Evolutionary conservation across 164 flowering plant genomes (phyloP).

Genomic region (Piper longum): DNA sequence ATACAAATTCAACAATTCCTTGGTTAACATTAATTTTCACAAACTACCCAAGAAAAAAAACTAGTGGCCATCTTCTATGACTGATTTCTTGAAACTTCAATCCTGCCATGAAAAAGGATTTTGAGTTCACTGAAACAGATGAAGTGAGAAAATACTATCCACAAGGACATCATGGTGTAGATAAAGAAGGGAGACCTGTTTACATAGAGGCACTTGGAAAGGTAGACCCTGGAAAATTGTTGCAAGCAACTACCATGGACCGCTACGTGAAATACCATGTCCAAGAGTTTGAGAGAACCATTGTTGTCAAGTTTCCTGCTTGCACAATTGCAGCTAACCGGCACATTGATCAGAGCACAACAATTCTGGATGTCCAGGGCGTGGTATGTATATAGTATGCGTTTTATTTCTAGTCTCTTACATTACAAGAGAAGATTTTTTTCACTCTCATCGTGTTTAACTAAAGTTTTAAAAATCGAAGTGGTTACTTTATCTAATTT

Average conservation of each 20-base stretch:
- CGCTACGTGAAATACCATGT: conserved; percentile 35
- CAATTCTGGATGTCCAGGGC: conserved; percentile 76
- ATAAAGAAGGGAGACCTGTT: too few species aligned
- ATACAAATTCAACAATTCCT: neutral
- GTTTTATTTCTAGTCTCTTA: too few species aligned
- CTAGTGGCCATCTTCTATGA: neutral
- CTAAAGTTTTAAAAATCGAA: too few species aligned
- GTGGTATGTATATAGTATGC: conserved; percentile 39
- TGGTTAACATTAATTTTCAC: neutral
- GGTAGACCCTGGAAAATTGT: conserved; percentile 47
- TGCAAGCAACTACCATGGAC: conserved; percentile 52
- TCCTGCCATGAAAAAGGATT: conserved; percentile 31
- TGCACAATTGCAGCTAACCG: conserved; percentile 71
- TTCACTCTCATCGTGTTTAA: too few species aligned
- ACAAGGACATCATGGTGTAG: conserved; percentile 63
- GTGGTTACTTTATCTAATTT: too few species aligned
- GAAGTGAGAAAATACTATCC: conserved; percentile 63
- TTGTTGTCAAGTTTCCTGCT: conserved; percentile 60
- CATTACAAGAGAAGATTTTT: too few species aligned
- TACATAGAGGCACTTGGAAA: conserved; percentile 28
- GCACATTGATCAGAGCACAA: conserved; percentile 56
- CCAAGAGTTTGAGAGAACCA: conserved; percentile 57
- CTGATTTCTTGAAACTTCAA: too few species aligned
- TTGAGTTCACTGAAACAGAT: conserved; percentile 45
- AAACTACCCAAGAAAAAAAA: neutral